Percentiles rank a stretch among this genome's conserved stretches.
Evolutionary conservation across 176 grass and related monocot genomes (phyloP).

Genomic region (Neostapfia colusana): DNA sequence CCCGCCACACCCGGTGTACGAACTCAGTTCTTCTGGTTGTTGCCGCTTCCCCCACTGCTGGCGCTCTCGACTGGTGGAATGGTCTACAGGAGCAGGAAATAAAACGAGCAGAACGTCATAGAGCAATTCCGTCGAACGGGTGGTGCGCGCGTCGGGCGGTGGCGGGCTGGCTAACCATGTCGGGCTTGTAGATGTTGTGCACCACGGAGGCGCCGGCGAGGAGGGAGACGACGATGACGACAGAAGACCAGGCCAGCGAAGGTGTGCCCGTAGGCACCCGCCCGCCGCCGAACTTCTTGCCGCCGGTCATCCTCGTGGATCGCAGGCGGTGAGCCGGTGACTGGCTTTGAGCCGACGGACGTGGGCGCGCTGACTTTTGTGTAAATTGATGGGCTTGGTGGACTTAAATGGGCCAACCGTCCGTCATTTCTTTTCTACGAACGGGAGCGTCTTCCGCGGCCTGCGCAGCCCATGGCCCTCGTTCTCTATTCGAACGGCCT

Average conservation of each 20-base stretch:
- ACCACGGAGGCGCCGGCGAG: not conserved
- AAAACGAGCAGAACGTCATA: not conserved
- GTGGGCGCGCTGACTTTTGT: not conserved
- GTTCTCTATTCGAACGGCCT: not conserved
- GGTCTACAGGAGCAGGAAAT: not conserved
- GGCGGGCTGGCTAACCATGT: not conserved
- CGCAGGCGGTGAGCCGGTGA: not conserved
- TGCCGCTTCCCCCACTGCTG: not conserved
- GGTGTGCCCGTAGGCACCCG: not conserved
- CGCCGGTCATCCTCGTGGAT: not conserved
- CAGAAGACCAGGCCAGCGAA: not conserved
- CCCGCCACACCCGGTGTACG: not conserved
- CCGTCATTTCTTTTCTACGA: not conserved
- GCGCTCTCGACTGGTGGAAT: not conserved
- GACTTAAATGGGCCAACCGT: not conserved
- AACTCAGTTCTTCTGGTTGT: not conserved
- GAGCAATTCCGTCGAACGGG: not conserved
- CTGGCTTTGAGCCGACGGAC: not conserved
- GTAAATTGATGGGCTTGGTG: not conserved
- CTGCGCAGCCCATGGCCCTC: not conserved
- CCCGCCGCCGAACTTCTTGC: not conserved
- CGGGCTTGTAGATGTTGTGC: not conserved
- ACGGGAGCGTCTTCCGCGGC: not conserved
- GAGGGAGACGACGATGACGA: slow-evolving; percentile 3
- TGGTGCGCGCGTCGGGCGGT: not conserved